Base-by-base conservation (phyloP, 345 rosid species). In the Salix arbutifolia region DNA sequence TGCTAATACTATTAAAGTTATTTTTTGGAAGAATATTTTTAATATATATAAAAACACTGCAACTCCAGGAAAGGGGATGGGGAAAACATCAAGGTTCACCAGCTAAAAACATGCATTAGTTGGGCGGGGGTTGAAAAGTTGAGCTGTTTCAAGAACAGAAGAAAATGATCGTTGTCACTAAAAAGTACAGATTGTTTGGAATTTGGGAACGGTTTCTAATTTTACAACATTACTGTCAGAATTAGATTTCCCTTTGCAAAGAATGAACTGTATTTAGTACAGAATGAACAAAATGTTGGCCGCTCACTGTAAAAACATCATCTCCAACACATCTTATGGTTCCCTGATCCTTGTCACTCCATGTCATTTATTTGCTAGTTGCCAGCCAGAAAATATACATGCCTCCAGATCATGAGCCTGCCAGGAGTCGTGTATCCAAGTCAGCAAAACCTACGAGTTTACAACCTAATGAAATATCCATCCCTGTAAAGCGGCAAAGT, bases 381-480 rank as follows among this genome's bases (percentile, higher is more conserved):
- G 77, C 77, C 70, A 76, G 70, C 70, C 74, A 61, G 79, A 31
- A 31, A 70, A 16, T 76, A 73, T 73, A 83, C 72, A 72, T 26
- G 74, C 86, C 75, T 64, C 60, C 64, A 8, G 35, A 67, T 73
- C 79, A 52, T 65, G 79, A 42, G 65, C 58, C 73, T 66, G 48
- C 40, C 37, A 65, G 13, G 62, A 68, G 65, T 74, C 70, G 76
- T 38, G 68, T 56, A 60, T 72, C 82, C 82, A 76, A 69, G 81
- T 76, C 79, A 69, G 78, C 70, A 77, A 76, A 79, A 68, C 65
- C 83, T 77, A 77, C 14, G n/a, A 76, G 79, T 78, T 85, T 74
- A 81, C 84, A 80, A 64, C 70, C 84, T 83, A 83, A 56, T 71
- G 58, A 73, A 72, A 62, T 69, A 75, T 73, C 30, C 53, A 76